Conservation (phyloP, 805 yeast species). For the Groenewaldozyma salmanticensis region DNA sequence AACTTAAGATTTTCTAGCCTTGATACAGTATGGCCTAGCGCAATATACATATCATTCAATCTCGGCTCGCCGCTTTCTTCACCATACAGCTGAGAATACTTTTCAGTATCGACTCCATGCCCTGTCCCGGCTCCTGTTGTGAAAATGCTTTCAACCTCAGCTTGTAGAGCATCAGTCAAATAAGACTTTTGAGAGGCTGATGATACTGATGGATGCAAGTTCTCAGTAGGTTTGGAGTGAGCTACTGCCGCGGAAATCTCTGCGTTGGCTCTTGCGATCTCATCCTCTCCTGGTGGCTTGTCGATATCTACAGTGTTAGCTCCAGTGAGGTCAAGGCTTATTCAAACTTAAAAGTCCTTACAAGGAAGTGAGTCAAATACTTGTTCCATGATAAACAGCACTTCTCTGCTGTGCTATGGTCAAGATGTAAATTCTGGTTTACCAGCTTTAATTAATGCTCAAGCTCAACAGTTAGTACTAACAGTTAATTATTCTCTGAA, state of each 20-base stretch:
- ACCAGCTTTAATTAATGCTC: no score
- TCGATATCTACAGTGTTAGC: slow-evolving; percentile 8
- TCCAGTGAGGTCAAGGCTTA: no score
- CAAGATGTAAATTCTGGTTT: background rate
- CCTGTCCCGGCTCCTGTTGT: background rate
- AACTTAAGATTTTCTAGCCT: slow-evolving; percentile 22
- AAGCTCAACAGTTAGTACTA: no score
- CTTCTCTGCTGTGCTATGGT: background rate
- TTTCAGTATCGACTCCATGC: slow-evolving; percentile 18
- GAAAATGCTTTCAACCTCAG: slow-evolving; percentile 3
- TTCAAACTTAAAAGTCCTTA: slow-evolving; percentile 2
- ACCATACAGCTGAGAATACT: slow-evolving; percentile 19
- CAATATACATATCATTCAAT: slow-evolving; percentile 16
- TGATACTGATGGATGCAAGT: slow-evolving; percentile 3
- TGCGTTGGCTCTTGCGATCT: slow-evolving; percentile 4
- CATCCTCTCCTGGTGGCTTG: slow-evolving; percentile 3
- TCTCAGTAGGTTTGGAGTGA: background rate
- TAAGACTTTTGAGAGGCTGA: no score
- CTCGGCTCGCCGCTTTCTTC: slow-evolving; percentile 12
- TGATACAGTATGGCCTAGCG: slow-evolving; percentile 20
- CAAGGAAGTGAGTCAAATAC: slow-evolving; percentile 13
- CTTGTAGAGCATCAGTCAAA: slow-evolving; percentile 4
- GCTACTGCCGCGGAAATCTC: slow-evolving; percentile 2
- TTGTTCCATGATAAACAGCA: slow-evolving; percentile 1
- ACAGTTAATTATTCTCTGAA: no score